Percentiles rank a stretch among this genome's conserved stretches.
These are phyloP conservation scores for Arthrobotrys sphaeroides DNA, from an alignment of 2,329 filamentous ascomycete species.

Conservation along the genomic window DNA sequence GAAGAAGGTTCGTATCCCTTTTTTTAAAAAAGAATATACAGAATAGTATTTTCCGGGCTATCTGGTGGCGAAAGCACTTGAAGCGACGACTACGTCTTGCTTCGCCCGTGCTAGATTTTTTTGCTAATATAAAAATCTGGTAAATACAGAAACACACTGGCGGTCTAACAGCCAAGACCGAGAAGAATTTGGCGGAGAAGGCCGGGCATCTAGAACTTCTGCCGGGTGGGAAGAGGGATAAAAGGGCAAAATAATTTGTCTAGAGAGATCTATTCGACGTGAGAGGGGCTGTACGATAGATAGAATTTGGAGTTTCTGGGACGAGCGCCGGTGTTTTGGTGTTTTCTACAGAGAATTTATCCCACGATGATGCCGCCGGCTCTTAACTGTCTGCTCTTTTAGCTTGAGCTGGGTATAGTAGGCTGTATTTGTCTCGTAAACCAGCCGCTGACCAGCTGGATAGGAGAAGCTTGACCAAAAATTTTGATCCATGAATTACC, in stretches of 20 bases:
- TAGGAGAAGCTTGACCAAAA: too few species aligned
- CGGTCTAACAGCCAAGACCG: constrained; percentile 73
- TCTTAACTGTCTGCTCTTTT: too few species aligned
- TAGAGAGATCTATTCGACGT: neutral
- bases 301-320: neutral
- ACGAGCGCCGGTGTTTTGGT: constrained; percentile 8
- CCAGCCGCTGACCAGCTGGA: too few species aligned
- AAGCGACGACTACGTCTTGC: neutral
- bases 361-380: too few species aligned
- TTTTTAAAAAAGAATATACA: too few species aligned
- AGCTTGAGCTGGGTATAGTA: too few species aligned
- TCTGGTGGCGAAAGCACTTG: neutral
- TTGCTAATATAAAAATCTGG: constrained; percentile 1
- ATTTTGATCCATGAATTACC: too few species aligned
- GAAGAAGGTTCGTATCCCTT: constrained; percentile 66
- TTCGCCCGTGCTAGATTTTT: neutral
- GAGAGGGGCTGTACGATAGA: neutral
- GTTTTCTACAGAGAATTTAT: too few species aligned
- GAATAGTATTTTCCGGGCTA: too few species aligned
- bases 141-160: constrained; percentile 68
- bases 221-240: constrained; percentile 72
- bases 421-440: too few species aligned
- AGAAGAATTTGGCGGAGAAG: constrained; percentile 72
- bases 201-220: constrained; percentile 77
- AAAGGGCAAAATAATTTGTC: constrained; percentile 56